Evolutionary conservation across 192 early-diverging fungal genomes (phyloP).

Genomic region (Backusella tuberculispora): DNA sequence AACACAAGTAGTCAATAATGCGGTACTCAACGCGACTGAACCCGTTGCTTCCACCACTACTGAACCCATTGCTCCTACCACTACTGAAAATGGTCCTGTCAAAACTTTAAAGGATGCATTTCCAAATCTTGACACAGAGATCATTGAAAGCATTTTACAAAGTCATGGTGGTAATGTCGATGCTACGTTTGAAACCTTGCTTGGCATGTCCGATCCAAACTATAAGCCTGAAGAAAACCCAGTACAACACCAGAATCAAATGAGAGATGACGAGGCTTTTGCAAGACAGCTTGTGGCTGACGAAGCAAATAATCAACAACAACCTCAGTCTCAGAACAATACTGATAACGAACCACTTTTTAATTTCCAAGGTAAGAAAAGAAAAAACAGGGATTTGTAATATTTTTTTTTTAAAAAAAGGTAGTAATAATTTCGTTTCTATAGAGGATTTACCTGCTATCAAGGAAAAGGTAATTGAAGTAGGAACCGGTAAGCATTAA

Average conservation of each 20-base stretch:
- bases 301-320: constrained; percentile 44
- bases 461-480: constrained; percentile 56
- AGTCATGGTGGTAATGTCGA: constrained; percentile 50
- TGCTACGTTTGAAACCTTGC: constrained; percentile 49
- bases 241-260: constrained; percentile 46
- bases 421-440: neutral
- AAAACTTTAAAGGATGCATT: constrained; percentile 50
- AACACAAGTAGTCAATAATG: constrained; percentile 2
- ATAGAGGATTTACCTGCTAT: constrained; percentile 60
- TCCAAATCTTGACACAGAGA: constrained; percentile 51
- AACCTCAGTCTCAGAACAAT: neutral
- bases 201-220: constrained; percentile 56
- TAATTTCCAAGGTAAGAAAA: constrained; percentile 22
- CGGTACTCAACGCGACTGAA: neutral
- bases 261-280: constrained; percentile 53
- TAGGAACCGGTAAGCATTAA: constrained; percentile 50
- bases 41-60: neutral
- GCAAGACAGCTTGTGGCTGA: constrained; percentile 48
- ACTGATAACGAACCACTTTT: constrained; percentile 9
- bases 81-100: constrained; percentile 3
- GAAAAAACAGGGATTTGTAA: neutral
- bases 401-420: too few relatives aligned
- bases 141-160: constrained; percentile 52
- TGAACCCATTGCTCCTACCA: neutral
- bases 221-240: constrained; percentile 43